These are phyloP conservation scores for Cajanus cajan DNA, from an alignment of 306 rosid species.

Conservation along the genomic window DNA sequence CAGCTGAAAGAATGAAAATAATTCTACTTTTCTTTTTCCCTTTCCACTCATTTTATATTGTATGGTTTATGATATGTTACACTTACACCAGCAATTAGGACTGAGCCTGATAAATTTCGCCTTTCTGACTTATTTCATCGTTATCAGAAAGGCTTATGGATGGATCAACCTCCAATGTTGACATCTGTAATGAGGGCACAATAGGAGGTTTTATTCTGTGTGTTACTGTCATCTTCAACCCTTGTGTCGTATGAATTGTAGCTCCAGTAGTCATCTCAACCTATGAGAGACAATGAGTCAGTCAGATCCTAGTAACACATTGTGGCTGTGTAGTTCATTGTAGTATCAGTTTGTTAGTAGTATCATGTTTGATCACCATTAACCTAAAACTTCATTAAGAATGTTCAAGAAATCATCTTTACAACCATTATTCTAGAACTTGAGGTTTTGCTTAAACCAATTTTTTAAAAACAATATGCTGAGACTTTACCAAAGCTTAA, in stretches of 20 bases:
- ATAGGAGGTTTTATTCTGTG: slow-evolving; percentile 75
- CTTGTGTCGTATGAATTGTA: slow-evolving; percentile 91
- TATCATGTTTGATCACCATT: not conserved
- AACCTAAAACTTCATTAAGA: not conserved
- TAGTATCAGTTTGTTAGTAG: not conserved
- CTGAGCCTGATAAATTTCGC: slow-evolving; percentile 50
- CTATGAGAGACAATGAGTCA: slow-evolving; percentile 41
- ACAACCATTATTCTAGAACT: not conserved
- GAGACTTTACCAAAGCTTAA: slow-evolving; percentile 13
- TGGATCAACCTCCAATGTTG: slow-evolving; percentile 49
- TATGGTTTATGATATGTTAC: not conserved
- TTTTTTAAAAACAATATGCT: not conserved
- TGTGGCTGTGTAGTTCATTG: not conserved
- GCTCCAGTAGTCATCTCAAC: slow-evolving; percentile 97
- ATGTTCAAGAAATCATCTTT: slow-evolving; percentile 11
- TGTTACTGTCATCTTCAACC: slow-evolving; percentile 84
- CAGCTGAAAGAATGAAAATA: slow-evolving; percentile 13
- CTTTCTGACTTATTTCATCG: slow-evolving; percentile 52
- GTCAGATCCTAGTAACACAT: not conserved
- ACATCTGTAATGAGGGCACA: slow-evolving; percentile 64
- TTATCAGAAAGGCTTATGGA: slow-evolving; percentile 39
- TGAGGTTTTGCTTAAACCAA: not conserved
- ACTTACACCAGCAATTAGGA: slow-evolving; percentile 25
- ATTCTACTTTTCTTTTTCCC: slow-evolving; percentile 1
- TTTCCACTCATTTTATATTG: slow-evolving; percentile 3